Conservation (phyloP, 2,329 filamentous ascomycete species). For the Hymenoscyphus fraxineus region DNA sequence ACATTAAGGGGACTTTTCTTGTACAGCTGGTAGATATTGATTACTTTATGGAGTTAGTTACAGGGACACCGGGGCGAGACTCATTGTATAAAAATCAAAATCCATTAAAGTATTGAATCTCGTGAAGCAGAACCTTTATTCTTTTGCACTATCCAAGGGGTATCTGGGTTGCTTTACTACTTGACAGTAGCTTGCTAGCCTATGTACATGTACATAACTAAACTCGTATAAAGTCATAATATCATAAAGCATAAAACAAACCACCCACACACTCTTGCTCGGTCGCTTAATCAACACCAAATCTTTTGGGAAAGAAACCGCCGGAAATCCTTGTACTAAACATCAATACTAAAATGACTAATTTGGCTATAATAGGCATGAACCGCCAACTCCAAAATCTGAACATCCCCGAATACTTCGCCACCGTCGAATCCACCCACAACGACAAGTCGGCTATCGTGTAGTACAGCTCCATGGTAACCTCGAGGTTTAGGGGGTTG, state of each 20-base stretch:
- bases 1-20: background rate
- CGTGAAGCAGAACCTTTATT: background rate
- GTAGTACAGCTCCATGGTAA: slow-evolving; percentile 63
- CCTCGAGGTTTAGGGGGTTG: slow-evolving; percentile 59
- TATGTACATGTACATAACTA: slow-evolving; percentile 3
- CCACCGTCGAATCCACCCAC: slow-evolving; percentile 66
- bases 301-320: background rate
- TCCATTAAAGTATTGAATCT: background rate
- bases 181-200: background rate
- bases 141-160: background rate
- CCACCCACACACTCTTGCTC: background rate
- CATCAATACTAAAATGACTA: slow-evolving; percentile 67
- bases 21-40: background rate
- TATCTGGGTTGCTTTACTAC: background rate
- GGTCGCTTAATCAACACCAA: background rate
- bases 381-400: slow-evolving; percentile 63
- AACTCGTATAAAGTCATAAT: slow-evolving; percentile 21
- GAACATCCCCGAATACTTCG: slow-evolving; percentile 66
- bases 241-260: slow-evolving; percentile 16
- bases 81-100: background rate
- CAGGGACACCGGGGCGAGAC: background rate
- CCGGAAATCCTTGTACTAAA: slow-evolving; percentile 38
- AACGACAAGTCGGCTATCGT: slow-evolving; percentile 61
- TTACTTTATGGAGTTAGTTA: background rate
- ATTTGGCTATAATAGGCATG: slow-evolving; percentile 72